A percentile compares a stretch with the other conserved stretches of the same genome.
Evolutionary conservation across 116 monocot genomes (phyloP).

Genomic region (Trichopus zeylanicus): DNA sequence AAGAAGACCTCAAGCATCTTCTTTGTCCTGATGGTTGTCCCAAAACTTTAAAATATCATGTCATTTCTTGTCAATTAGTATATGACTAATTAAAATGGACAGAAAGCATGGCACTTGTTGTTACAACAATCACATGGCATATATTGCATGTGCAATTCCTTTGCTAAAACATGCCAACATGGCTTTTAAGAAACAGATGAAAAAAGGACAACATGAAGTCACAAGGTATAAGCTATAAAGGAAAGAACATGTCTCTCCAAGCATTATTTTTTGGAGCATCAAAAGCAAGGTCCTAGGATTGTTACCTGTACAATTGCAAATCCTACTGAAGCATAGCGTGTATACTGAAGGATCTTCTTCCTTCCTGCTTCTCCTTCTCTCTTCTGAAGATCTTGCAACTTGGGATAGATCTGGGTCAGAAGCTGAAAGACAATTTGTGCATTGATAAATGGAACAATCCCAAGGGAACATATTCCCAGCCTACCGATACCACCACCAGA

Average conservation of each 20-base stretch:
- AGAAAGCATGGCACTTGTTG: too few relatives aligned
- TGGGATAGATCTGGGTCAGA: constrained; percentile 88
- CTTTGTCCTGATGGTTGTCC: too few relatives aligned
- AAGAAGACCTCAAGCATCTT: too few relatives aligned
- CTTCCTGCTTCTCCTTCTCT: constrained; percentile 97
- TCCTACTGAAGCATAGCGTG: constrained; percentile 95
- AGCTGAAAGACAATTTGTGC: constrained; percentile 96
- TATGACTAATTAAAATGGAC: too few relatives aligned
- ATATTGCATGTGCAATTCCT: too few relatives aligned
- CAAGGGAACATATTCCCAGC: constrained; percentile 89
- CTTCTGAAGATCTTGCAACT: constrained; percentile 97
- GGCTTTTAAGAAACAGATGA: too few relatives aligned
- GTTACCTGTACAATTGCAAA: constrained; percentile 97
- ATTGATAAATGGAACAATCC: constrained; percentile 97
- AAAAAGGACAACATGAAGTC: too few relatives aligned
- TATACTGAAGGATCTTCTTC: constrained; percentile 96
- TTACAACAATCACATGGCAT: too few relatives aligned
- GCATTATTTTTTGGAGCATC: background rate
- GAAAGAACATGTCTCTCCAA: background rate
- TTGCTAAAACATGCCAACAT: too few relatives aligned
- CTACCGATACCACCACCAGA: constrained; percentile 98
- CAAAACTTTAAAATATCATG: too few relatives aligned
- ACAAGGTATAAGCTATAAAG: too few relatives aligned
- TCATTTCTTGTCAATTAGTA: too few relatives aligned
- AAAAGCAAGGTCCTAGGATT: background rate